Percentiles rank a stretch among this genome's conserved stretches.
Conservation (phyloP, 306 rosid species). For the Luffa aegyptiaca region DNA sequence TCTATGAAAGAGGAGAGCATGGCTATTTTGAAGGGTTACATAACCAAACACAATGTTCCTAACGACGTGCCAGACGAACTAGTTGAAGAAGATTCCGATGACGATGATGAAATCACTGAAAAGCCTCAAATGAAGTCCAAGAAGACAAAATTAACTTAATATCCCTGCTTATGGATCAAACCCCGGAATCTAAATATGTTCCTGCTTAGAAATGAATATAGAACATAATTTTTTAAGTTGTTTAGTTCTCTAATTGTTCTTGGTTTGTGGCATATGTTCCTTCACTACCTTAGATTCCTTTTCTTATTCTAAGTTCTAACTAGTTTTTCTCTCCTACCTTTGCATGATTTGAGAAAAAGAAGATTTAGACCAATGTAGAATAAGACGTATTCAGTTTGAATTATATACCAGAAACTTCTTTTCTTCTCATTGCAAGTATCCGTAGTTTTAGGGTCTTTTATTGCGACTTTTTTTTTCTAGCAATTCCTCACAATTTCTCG, state of each 20-base stretch:
- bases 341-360: not conserved
- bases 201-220: not conserved
- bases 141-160: conserved; percentile 59
- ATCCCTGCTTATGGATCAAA: not conserved
- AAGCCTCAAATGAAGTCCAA: conserved; percentile 44
- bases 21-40: conserved; percentile 68
- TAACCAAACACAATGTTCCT: conserved; percentile 72
- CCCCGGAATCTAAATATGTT: not conserved
- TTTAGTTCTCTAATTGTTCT: not conserved
- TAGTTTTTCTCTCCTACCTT: not conserved
- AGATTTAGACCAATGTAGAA: not conserved
- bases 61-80: conserved; percentile 72
- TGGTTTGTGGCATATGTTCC: not conserved
- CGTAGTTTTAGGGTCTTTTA: no score
- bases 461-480: no score
- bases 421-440: not conserved
- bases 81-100: conserved; percentile 56
- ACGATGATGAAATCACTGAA: conserved; percentile 39
- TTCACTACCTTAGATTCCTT: not conserved
- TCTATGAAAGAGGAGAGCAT: conserved; percentile 64
- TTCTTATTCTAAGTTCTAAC: not conserved
- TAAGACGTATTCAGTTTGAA: not conserved
- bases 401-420: not conserved
- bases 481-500: no score
- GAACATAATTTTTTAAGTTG: not conserved